These are phyloP conservation scores for Botryosphaeria agaves DNA, from an alignment of 2,329 filamentous ascomycete genomes.

Conservation along the genomic window DNA sequence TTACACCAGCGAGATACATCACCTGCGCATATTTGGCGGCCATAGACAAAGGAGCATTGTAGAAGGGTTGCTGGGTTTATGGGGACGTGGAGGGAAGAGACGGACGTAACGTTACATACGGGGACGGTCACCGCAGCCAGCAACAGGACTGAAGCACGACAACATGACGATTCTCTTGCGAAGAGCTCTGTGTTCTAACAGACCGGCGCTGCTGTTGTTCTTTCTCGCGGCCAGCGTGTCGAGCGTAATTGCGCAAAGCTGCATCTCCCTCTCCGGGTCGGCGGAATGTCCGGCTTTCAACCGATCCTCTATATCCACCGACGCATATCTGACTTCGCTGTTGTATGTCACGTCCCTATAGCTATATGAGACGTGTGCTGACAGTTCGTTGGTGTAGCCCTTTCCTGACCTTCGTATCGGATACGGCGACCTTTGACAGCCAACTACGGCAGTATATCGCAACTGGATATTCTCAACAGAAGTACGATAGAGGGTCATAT, in stretches of 20 bases:
- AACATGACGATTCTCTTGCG: no score
- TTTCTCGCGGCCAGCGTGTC: slow-evolving; percentile 1
- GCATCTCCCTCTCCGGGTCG: slow-evolving; percentile 56
- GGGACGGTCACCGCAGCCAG: no score
- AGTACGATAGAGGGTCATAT: slow-evolving; percentile 38
- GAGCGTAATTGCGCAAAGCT: slow-evolving; percentile 23
- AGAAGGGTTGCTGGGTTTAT: no score
- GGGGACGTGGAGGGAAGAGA: no score
- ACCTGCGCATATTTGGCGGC: no score
- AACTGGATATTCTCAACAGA: slow-evolving; percentile 55
- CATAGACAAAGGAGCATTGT: no score
- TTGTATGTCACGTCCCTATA: slow-evolving; percentile 35
- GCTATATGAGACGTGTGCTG: slow-evolving; percentile 8
- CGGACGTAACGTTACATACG: no score
- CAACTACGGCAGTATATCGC: slow-evolving; percentile 56
- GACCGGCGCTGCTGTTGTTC: neutral
- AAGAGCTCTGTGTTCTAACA: no score
- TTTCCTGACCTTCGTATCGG: slow-evolving; percentile 70
- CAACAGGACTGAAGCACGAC: no score
- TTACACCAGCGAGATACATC: no score
- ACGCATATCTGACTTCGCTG: slow-evolving; percentile 35
- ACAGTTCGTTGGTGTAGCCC: slow-evolving; percentile 36
- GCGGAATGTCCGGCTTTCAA: slow-evolving; percentile 56
- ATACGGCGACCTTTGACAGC: slow-evolving; percentile 58
- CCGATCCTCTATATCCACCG: slow-evolving; percentile 52